Evolutionary conservation across 805 yeast genomes (phyloP).

Genomic region (Candida coquimbonensis): DNA sequence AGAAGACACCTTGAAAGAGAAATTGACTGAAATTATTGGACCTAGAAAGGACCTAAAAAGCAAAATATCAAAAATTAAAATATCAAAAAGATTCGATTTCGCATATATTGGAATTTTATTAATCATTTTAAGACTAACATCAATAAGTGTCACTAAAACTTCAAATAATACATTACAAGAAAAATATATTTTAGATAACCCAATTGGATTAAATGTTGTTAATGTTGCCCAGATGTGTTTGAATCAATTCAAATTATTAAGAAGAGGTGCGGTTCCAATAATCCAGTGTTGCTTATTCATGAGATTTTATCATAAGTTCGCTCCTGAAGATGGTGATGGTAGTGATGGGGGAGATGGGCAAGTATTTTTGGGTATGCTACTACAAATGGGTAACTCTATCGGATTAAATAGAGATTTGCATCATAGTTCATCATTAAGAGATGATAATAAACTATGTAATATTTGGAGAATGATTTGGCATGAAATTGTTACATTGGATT

Average conservation of each 20-base stretch:
- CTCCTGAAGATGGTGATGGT: constrained; percentile 56
- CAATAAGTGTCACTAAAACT: constrained; percentile 14
- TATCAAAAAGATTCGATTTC: constrained; percentile 21
- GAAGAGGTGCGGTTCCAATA: constrained; percentile 42
- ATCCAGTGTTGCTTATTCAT: constrained; percentile 48
- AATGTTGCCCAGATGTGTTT: constrained; percentile 48
- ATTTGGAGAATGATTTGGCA: constrained; percentile 57
- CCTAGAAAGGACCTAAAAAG: constrained; percentile 9
- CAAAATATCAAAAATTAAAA: constrained; percentile 2
- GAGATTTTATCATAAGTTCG: constrained; percentile 44
- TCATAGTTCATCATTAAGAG: constrained; percentile 21
- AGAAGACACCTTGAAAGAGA: constrained; percentile 12
- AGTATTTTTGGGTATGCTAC: constrained; percentile 41
- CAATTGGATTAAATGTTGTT: constrained; percentile 38
- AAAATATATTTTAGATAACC: constrained; percentile 36
- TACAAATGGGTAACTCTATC: constrained; percentile 50
- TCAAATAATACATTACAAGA: constrained; percentile 15
- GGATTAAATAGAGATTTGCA: constrained; percentile 55
- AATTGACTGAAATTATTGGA: constrained; percentile 10
- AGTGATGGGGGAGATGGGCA: constrained; percentile 54
- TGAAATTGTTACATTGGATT: constrained; percentile 38
- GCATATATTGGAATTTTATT: constrained; percentile 19
- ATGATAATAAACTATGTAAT: constrained; percentile 29
- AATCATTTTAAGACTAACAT: constrained; percentile 19
- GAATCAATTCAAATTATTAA: constrained; percentile 44